A percentile compares a stretch with the other conserved stretches of the same genome.
phyloP scores from a whole-genome alignment of 805 yeast species.

The Ogataea parapolymorpha region DNA sequence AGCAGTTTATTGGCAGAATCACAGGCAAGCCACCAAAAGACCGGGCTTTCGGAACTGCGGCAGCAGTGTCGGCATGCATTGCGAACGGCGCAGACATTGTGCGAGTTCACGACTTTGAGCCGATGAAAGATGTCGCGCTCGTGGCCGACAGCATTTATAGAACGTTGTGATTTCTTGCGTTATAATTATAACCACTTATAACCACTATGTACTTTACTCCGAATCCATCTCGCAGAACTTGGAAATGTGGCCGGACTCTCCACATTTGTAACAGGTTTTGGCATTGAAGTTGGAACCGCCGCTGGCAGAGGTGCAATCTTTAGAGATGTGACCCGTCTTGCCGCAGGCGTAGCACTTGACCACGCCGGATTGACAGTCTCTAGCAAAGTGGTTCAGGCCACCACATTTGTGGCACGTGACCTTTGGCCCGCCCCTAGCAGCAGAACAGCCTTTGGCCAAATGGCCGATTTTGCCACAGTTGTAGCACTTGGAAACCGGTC shows the following conservation, averaged over 20 bases:
- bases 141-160: slow-evolving; percentile 76
- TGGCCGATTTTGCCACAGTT: slow-evolving; percentile 77
- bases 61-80: slow-evolving; percentile 69
- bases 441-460: slow-evolving; percentile 68
- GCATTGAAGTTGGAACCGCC: slow-evolving; percentile 44
- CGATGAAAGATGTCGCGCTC: slow-evolving; percentile 47
- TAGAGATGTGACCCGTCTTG: slow-evolving; percentile 82
- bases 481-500: slow-evolving; percentile 68
- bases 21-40: slow-evolving; percentile 58
- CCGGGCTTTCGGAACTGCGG: slow-evolving; percentile 75
- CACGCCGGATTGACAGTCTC: slow-evolving; percentile 71
- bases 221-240: slow-evolving; percentile 52
- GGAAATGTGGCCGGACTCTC: slow-evolving; percentile 83
- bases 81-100: slow-evolving; percentile 69
- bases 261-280: slow-evolving; percentile 72
- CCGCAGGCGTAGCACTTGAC: slow-evolving; percentile 91
- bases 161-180: slow-evolving; percentile 1
- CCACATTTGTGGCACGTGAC: slow-evolving; percentile 87
- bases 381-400: slow-evolving; percentile 90
- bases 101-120: slow-evolving; percentile 80
- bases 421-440: slow-evolving; percentile 26
- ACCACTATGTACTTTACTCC: slow-evolving; percentile 6
- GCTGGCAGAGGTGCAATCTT: slow-evolving; percentile 65
- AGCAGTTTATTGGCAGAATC: slow-evolving; percentile 76
- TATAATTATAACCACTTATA: slow-evolving; percentile 8